A percentile compares a stretch with the other conserved stretches of the same genome.
phyloP scores from a whole-genome alignment of 305 asterid genomes.

The Plantago lanceolata region DNA sequence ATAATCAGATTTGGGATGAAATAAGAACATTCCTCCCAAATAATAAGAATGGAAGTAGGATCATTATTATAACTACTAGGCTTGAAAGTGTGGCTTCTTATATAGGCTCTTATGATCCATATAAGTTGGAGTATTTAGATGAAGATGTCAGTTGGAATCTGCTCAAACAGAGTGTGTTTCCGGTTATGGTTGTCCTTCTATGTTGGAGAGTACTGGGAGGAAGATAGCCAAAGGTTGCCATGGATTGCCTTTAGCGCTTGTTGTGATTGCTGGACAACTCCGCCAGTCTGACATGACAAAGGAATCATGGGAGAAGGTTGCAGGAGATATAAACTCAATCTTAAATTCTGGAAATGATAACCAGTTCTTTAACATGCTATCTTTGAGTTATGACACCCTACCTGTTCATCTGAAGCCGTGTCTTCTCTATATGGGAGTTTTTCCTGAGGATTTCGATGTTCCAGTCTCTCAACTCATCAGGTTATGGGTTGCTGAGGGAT shows the following conservation, averaged over 20 bases:
- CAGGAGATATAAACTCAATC: too few species aligned
- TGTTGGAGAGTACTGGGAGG: not conserved
- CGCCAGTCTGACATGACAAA: not conserved
- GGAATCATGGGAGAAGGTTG: not conserved
- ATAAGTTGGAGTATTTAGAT: not conserved
- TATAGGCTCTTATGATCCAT: not conserved
- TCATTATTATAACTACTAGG: not conserved
- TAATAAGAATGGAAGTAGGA: not conserved
- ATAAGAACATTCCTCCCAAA: not conserved
- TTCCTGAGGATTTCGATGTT: not conserved
- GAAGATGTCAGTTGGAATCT: not conserved
- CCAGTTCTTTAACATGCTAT: too few species aligned
- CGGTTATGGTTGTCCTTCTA: not conserved
- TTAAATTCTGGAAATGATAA: too few species aligned
- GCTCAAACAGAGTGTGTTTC: constrained; percentile 2
- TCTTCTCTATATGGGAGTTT: too few species aligned
- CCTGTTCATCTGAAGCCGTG: too few species aligned
- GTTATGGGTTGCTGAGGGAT: constrained; percentile 1
- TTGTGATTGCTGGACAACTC: not conserved
- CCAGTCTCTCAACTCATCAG: not conserved
- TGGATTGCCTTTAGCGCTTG: not conserved
- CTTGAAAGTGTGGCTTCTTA: not conserved
- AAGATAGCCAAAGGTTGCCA: not conserved
- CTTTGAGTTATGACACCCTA: too few species aligned
- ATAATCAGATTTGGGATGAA: not conserved